Evolutionary conservation across 768 basidiomycete genomes (phyloP).

Genomic region (Russula sp.): DNA sequence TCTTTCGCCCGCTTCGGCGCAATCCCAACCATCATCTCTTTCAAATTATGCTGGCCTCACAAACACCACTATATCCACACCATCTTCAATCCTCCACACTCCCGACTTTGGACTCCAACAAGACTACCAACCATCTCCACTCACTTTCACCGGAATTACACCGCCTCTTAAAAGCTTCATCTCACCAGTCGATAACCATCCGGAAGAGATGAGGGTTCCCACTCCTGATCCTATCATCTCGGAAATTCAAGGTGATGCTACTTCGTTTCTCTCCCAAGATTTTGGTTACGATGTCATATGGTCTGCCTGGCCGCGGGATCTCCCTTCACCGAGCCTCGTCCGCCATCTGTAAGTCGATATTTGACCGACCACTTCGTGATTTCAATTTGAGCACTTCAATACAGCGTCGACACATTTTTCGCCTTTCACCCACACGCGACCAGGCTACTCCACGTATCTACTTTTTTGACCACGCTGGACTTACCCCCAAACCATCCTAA

Average conservation of each 20-base stretch:
- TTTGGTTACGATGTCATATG: constrained; percentile 26
- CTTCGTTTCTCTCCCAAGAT: neutral
- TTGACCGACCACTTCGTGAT: neutral
- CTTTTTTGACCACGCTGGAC: constrained; percentile 61
- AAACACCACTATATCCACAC: neutral
- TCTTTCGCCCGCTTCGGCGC: constrained; percentile 7
- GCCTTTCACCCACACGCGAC: constrained; percentile 69
- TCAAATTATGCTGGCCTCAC: constrained; percentile 6
- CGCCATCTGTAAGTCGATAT: constrained; percentile 55
- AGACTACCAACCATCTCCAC: constrained; percentile 1
- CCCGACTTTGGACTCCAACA: constrained; percentile 15
- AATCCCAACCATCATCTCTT: constrained; percentile 22
- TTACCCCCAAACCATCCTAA: constrained; percentile 65
- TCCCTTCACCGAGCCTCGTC: constrained; percentile 61
- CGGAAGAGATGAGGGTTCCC: constrained; percentile 8
- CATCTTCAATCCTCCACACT: constrained; percentile 7
- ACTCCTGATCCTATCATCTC: neutral
- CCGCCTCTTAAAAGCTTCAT: constrained; percentile 6
- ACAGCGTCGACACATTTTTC: constrained; percentile 77
- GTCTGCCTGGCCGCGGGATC: constrained; percentile 52
- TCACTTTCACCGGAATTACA: neutral
- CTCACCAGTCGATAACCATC: constrained; percentile 1
- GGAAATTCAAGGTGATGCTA: neutral
- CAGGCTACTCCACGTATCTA: constrained; percentile 63
- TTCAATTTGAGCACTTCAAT: neutral